These are phyloP conservation scores for Cymbidium sinense DNA, from an alignment of 106 monocot species.

Conservation along the genomic window DNA sequence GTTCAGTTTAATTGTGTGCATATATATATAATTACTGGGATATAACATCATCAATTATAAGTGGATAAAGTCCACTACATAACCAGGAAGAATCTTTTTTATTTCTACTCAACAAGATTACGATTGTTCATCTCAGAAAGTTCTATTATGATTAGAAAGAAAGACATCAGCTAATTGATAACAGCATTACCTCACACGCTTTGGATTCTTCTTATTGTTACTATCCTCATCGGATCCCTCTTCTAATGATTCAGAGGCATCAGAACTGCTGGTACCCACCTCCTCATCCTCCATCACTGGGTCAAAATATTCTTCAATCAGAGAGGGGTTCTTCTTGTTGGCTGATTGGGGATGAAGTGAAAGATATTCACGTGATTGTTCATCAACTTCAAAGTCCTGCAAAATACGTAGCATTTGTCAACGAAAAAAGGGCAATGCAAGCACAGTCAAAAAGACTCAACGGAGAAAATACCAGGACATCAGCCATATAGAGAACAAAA, in stretches of 20 bases:
- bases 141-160: neutral
- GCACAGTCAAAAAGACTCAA: neutral
- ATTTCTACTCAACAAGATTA: too few relatives aligned
- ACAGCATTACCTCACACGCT: conserved; percentile 43
- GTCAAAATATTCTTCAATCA: conserved; percentile 79
- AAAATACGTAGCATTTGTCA: conserved; percentile 4
- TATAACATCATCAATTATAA: neutral
- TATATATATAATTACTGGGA: neutral
- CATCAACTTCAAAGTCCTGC: conserved; percentile 86
- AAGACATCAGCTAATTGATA: neutral
- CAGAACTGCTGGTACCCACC: conserved; percentile 17
- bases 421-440: neutral
- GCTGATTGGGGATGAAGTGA: conserved; percentile 59
- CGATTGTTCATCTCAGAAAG: neutral
- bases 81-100: neutral
- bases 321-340: conserved; percentile 35
- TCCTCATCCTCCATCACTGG: conserved; percentile 46
- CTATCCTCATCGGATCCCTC: conserved; percentile 24
- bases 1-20: too few relatives aligned
- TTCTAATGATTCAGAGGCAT: conserved; percentile 32
- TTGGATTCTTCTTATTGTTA: conserved; percentile 23
- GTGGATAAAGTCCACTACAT: neutral
- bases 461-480: too few relatives aligned
- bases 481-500: too few relatives aligned
- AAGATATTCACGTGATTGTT: conserved; percentile 61